Conservation (phyloP, 2,329 filamentous ascomycete genomes). For the Xylaria digitata region DNA sequence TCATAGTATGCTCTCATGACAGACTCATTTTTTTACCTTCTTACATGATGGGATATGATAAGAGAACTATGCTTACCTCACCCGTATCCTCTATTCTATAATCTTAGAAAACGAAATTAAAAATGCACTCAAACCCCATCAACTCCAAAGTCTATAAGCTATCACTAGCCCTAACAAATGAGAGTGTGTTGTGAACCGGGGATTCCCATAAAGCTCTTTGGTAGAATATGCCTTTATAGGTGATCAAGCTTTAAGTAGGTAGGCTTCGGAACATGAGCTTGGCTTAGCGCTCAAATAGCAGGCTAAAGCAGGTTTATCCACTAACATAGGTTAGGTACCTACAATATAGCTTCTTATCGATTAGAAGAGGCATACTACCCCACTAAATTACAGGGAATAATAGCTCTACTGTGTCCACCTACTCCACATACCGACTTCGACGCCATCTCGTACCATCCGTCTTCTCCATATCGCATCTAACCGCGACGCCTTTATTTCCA, state of each 20-base stretch:
- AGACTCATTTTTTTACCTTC: background rate
- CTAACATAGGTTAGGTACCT: background rate
- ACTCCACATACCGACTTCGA: no score
- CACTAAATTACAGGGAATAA: background rate
- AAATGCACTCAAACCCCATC: background rate
- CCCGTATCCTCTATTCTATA: background rate
- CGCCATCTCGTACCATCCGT: no score
- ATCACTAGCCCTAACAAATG: background rate
- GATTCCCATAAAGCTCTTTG: background rate
- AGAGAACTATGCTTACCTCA: constrained; percentile 26
- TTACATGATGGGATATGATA: background rate
- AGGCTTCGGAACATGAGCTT: background rate
- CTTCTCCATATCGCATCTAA: background rate
- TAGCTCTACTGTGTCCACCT: no score
- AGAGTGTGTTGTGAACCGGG: background rate
- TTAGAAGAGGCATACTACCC: background rate
- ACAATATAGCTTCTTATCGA: constrained; percentile 3
- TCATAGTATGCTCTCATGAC: background rate
- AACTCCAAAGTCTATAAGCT: background rate
- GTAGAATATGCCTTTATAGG: background rate
- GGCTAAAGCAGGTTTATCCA: no score
- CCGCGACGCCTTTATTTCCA: background rate
- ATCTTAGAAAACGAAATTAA: background rate
- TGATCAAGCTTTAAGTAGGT: background rate
- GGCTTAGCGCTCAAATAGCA: background rate